These are phyloP conservation scores for Citrullus mucosospermus DNA, from an alignment of 306 rosid genomes.

Conservation along the genomic window DNA sequence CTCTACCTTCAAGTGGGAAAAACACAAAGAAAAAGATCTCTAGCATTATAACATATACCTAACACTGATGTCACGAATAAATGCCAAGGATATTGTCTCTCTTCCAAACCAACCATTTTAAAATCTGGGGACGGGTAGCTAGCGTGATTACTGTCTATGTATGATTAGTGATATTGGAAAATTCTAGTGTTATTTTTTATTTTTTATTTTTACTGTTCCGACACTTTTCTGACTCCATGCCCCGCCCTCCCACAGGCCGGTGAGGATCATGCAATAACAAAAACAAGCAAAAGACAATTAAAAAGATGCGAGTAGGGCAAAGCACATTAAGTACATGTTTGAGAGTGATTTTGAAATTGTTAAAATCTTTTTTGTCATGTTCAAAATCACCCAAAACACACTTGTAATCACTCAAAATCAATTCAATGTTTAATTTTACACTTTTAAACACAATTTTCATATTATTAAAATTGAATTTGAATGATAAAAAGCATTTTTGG, in stretches of 20 bases:
- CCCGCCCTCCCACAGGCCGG: neutral
- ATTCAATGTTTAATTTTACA: too few relatives aligned
- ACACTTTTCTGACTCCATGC: neutral
- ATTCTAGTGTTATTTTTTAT: too few relatives aligned
- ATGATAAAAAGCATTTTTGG: too few relatives aligned
- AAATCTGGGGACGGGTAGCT: constrained; percentile 6
- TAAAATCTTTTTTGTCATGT: too few relatives aligned
- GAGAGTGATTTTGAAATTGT: too few relatives aligned
- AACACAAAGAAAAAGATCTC: constrained; percentile 3
- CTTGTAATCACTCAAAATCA: too few relatives aligned
- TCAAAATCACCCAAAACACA: too few relatives aligned
- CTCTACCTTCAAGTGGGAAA: constrained; percentile 6
- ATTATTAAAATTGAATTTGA: too few relatives aligned
- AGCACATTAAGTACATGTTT: neutral
- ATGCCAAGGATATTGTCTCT: neutral
- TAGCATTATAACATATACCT: constrained; percentile 1
- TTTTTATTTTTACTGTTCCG: neutral
- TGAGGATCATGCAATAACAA: neutral
- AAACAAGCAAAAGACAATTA: neutral
- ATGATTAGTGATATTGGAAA: neutral
- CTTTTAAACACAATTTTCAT: too few relatives aligned
- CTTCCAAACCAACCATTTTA: constrained; percentile 6
- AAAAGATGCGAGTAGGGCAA: neutral
- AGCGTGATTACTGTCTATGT: neutral
- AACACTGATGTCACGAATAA: constrained; percentile 3